Conservation (phyloP, 768 basidiomycete species). For the Flagelloscypha sp. region DNA sequence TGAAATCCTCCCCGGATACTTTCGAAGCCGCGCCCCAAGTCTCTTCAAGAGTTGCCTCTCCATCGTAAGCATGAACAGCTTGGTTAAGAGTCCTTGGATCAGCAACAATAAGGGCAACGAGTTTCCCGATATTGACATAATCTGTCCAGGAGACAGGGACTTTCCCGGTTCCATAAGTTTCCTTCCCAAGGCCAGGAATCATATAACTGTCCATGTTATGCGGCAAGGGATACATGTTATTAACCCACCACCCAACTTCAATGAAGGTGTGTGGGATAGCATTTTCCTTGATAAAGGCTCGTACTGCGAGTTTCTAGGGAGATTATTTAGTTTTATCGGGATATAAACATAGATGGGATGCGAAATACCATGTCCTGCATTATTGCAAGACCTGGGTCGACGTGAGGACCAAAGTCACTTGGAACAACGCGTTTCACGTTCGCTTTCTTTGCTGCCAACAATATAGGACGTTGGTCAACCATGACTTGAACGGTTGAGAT, state of each 20-base stretch:
- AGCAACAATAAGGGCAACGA: constrained; percentile 22
- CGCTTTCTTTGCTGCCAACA: constrained; percentile 14
- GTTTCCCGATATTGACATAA: no score
- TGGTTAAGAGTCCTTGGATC: constrained; percentile 24
- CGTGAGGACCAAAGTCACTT: constrained; percentile 16
- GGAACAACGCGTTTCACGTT: constrained; percentile 17
- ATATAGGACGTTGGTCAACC: constrained; percentile 10
- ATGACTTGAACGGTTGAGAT: constrained; percentile 8
- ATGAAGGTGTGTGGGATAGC: constrained; percentile 22
- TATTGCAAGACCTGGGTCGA: constrained; percentile 6
- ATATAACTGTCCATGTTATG: no score
- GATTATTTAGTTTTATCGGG: neutral
- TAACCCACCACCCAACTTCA: constrained; percentile 25
- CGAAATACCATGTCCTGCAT: constrained; percentile 10
- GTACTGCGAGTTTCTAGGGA: constrained; percentile 20
- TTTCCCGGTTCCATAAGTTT: no score
- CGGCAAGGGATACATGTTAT: constrained; percentile 11
- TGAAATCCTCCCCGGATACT: constrained; percentile 16
- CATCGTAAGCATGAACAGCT: constrained; percentile 18
- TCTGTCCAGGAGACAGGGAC: no score
- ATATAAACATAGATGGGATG: no score
- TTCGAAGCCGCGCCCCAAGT: constrained; percentile 13
- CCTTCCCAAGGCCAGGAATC: no score
- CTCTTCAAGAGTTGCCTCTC: constrained; percentile 18
- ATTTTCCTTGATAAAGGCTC: constrained; percentile 15